A percentile compares a stretch with the other conserved stretches of the same genome.
These are phyloP conservation scores for Lactifluus hygrophoroides DNA, from an alignment of 768 basidiomycete species.

Conservation along the genomic window DNA sequence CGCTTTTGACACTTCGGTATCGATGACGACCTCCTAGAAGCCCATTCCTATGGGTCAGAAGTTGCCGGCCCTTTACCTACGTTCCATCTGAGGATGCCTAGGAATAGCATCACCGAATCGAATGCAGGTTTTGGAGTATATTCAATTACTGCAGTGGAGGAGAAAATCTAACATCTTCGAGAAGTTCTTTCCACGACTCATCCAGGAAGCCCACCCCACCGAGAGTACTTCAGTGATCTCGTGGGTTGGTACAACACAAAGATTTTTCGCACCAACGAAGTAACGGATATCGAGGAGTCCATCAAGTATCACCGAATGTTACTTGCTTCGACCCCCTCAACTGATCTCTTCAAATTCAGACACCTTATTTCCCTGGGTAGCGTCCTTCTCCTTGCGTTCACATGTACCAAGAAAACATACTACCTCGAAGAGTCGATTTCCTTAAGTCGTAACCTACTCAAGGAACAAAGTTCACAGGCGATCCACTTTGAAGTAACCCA, in stretches of 20 bases:
- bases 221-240: background rate
- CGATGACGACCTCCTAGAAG: background rate
- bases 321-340: background rate
- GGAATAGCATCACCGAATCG: too few species aligned
- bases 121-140: background rate
- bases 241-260: too few species aligned
- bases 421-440: background rate
- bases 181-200: background rate
- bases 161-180: background rate
- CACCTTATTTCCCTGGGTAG: background rate
- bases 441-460: background rate
- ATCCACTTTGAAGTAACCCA: too few species aligned
- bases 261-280: background rate
- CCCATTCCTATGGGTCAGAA: background rate
- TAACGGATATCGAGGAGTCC: background rate
- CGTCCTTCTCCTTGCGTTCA: background rate
- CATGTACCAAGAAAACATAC: background rate
- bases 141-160: background rate
- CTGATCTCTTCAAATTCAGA: background rate
- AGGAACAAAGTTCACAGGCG: too few species aligned
- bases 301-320: background rate
- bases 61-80: background rate
- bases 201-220: background rate
- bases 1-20: background rate
- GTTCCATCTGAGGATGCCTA: background rate